These are phyloP conservation scores for Cytospora leucostoma DNA, from an alignment of 2,329 filamentous ascomycete genomes.

Conservation along the genomic window DNA sequence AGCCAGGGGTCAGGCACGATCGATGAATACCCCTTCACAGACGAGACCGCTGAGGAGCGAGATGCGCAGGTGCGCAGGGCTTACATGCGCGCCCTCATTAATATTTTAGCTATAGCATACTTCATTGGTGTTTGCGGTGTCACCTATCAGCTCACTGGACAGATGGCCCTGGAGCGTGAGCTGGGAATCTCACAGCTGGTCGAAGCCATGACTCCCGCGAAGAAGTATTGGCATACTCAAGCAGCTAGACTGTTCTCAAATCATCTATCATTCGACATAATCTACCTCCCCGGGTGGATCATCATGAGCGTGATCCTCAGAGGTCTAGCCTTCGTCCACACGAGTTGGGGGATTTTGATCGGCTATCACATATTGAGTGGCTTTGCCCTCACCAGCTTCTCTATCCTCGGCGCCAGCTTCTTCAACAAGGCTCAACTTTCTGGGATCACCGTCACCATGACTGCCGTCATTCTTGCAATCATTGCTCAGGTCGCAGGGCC, in stretches of 20 bases:
- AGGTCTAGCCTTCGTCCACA: slow-evolving; percentile 64
- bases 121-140: slow-evolving; percentile 79
- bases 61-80: slow-evolving; percentile 63
- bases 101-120: slow-evolving; percentile 76
- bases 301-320: slow-evolving; percentile 68
- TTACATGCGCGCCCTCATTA: slow-evolving; percentile 74
- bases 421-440: slow-evolving; percentile 88
- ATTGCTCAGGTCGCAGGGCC: slow-evolving; percentile 73
- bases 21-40: slow-evolving; percentile 76
- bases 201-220: slow-evolving; percentile 87
- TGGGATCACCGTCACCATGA: slow-evolving; percentile 75
- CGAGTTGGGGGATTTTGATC: slow-evolving; percentile 65
- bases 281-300: slow-evolving; percentile 84
- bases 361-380: slow-evolving; percentile 77
- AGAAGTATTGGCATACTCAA: slow-evolving; percentile 73
- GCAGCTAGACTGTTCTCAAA: slow-evolving; percentile 75
- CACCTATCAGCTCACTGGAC: slow-evolving; percentile 82
- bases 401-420: slow-evolving; percentile 77
- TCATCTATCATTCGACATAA: slow-evolving; percentile 75
- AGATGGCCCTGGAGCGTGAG: slow-evolving; percentile 84
- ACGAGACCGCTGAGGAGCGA: slow-evolving; percentile 67
- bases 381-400: slow-evolving; percentile 75
- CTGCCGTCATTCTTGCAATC: slow-evolving; percentile 75
- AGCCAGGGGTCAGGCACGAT: slow-evolving; percentile 19
- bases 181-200: slow-evolving; percentile 84